Conservation (phyloP, 345 rosid genomes). For the Sisymbrium irio region DNA sequence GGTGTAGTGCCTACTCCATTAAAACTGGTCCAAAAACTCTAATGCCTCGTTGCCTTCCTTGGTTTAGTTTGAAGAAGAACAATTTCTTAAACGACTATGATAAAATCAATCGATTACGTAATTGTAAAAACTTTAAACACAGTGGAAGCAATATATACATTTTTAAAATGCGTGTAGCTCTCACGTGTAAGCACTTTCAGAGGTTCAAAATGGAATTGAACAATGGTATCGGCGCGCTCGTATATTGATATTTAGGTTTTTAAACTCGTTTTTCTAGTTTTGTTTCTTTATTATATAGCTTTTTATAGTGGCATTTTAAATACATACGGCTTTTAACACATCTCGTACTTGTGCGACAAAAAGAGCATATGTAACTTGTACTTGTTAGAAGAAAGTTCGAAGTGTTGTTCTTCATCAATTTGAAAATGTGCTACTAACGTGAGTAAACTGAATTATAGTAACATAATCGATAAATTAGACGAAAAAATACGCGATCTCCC, state of each 20-base stretch:
- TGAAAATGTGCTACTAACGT: too few species aligned
- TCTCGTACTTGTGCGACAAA: slow-evolving; percentile 16
- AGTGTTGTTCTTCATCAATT: too few species aligned
- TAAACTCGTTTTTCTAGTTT: slow-evolving; percentile 4
- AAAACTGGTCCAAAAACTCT: not conserved
- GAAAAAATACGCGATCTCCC: not conserved
- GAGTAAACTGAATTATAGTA: not conserved
- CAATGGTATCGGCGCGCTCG: not conserved
- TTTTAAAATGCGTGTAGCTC: slow-evolving; percentile 6
- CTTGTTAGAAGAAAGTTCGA: slow-evolving; percentile 16
- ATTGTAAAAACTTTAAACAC: slow-evolving; percentile 7
- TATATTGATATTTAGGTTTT: slow-evolving; percentile 6
- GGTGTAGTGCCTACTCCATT: slow-evolving; percentile 11
- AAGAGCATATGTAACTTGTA: slow-evolving; percentile 11
- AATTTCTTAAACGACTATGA: slow-evolving; percentile 6
- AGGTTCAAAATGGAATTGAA: slow-evolving; percentile 13
- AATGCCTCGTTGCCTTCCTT: slow-evolving; percentile 16
- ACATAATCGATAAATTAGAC: not conserved
- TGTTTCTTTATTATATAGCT: slow-evolving; percentile 4
- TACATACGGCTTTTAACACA: not conserved
- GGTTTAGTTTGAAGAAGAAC: slow-evolving; percentile 14
- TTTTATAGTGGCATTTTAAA: not conserved
- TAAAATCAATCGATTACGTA: not conserved
- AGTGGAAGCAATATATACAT: not conserved
- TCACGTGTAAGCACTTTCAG: slow-evolving; percentile 25